phyloP scores from a whole-genome alignment of 345 rosid genomes.

The Brassica juncea region DNA sequence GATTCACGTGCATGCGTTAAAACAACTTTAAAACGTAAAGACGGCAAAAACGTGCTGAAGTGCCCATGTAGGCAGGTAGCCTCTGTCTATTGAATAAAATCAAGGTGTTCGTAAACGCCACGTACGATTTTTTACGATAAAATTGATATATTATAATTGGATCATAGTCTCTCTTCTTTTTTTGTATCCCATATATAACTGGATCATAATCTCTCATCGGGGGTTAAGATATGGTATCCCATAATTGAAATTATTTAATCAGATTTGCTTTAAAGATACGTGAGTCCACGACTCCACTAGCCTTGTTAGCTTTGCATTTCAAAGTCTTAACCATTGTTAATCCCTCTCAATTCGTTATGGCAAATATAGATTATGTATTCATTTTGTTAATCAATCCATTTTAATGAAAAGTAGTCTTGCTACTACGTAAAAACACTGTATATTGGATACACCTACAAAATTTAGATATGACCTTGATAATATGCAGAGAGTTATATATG shows the following conservation, averaged over 20 bases:
- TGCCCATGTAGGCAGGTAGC: constrained; percentile 4
- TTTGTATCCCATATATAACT: no score
- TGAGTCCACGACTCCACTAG: constrained; percentile 41
- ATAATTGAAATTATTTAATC: neutral
- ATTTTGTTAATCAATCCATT: neutral
- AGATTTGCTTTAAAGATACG: constrained; percentile 22
- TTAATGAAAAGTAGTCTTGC: neutral
- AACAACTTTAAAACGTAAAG: neutral
- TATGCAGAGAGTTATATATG: no score
- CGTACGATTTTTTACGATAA: neutral
- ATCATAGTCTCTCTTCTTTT: neutral
- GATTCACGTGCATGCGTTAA: constrained; percentile 10
- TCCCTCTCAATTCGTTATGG: neutral
- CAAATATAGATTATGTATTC: neutral
- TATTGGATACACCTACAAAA: neutral
- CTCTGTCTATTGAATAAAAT: neutral
- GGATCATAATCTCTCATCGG: neutral
- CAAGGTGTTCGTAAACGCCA: constrained; percentile 20
- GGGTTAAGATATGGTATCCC: constrained; percentile 16
- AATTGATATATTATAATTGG: neutral
- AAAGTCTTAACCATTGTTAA: constrained; percentile 19
- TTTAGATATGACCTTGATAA: neutral
- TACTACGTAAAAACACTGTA: neutral
- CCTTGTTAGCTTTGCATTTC: constrained; percentile 14
- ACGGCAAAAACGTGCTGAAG: constrained; percentile 36